Conservation (phyloP, 345 rosid genomes). For the Pelargonium nanum region DNA sequence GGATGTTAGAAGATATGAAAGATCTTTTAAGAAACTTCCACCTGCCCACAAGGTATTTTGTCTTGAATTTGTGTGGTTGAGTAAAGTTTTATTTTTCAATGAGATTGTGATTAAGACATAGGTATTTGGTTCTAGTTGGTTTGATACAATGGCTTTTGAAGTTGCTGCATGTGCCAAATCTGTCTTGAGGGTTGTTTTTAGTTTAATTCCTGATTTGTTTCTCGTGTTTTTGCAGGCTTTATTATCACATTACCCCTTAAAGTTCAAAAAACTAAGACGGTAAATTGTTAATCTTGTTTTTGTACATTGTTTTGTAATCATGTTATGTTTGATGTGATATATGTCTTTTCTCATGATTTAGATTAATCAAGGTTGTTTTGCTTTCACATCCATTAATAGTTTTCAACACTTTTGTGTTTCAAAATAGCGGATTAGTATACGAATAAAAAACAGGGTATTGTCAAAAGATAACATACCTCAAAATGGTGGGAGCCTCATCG, state of each 20-base stretch:
- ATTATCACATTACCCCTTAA: constrained; percentile 50
- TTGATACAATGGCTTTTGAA: neutral
- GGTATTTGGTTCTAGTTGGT: neutral
- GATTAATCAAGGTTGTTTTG: neutral
- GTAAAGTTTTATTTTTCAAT: no score
- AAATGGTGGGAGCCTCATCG: no score
- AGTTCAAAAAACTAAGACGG: constrained; percentile 60
- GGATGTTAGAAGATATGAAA: constrained; percentile 74
- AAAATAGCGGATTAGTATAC: no score
- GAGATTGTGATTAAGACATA: neutral
- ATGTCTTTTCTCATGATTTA: neutral
- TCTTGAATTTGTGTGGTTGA: no score
- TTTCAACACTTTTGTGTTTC: neutral
- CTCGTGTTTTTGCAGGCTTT: constrained; percentile 46
- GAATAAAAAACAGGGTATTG: no score
- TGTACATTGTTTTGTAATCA: neutral
- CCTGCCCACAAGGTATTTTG: constrained; percentile 58
- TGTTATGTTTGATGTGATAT: neutral
- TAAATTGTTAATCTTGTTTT: constrained; percentile 13
- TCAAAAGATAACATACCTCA: no score
- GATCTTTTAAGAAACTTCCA: constrained; percentile 65
- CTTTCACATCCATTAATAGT: neutral
- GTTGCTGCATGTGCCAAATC: neutral
- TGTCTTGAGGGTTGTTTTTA: neutral
- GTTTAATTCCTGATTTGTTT: neutral